Percentiles rank a stretch among this genome's conserved stretches.
Evolutionary conservation across 768 basidiomycete species (phyloP).

Genomic region (Grammothele lineata): DNA sequence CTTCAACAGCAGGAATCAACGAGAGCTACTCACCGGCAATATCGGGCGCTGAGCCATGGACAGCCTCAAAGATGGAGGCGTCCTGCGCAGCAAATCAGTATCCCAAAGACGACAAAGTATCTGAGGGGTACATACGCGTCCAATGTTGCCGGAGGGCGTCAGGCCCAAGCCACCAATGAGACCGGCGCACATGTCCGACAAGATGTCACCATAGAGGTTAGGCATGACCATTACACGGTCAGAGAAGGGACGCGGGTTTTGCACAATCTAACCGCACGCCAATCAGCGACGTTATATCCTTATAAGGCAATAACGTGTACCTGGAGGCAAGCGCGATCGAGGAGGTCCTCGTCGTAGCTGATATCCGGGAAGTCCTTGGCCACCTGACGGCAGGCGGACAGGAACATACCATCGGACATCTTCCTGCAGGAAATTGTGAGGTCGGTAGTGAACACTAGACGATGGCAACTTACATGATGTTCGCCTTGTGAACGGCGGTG

Average conservation of each 20-base stretch:
- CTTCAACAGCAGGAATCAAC: too few relatives aligned
- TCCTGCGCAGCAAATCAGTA: constrained; percentile 49
- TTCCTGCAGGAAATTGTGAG: constrained; percentile 56
- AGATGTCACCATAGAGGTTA: constrained; percentile 92
- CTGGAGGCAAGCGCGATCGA: constrained; percentile 94
- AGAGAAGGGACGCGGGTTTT: constrained; percentile 89
- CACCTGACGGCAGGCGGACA: constrained; percentile 94
- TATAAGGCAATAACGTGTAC: constrained; percentile 34
- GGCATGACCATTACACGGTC: constrained; percentile 99
- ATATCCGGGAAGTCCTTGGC: constrained; percentile 94
- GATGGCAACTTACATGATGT: constrained; percentile 77
- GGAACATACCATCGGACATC: constrained; percentile 99
- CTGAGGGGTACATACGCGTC: constrained; percentile 53
- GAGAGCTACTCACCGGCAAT: constrained; percentile 66
- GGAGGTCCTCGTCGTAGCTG: constrained; percentile 92
- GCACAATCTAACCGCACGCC: constrained; percentile 60
- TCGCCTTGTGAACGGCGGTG: constrained; percentile 99
- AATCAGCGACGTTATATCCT: constrained; percentile 1
- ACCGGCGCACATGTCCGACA: constrained; percentile 94
- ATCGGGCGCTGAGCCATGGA: constrained; percentile 99
- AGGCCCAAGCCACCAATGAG: constrained; percentile 96
- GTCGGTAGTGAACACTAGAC: not conserved
- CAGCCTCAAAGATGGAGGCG: constrained; percentile 99
- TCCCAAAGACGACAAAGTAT: not conserved
- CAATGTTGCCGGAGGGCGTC: constrained; percentile 97